Base-by-base conservation (phyloP, 805 yeast species). In the Saccharomycopsis sp. region DNA sequence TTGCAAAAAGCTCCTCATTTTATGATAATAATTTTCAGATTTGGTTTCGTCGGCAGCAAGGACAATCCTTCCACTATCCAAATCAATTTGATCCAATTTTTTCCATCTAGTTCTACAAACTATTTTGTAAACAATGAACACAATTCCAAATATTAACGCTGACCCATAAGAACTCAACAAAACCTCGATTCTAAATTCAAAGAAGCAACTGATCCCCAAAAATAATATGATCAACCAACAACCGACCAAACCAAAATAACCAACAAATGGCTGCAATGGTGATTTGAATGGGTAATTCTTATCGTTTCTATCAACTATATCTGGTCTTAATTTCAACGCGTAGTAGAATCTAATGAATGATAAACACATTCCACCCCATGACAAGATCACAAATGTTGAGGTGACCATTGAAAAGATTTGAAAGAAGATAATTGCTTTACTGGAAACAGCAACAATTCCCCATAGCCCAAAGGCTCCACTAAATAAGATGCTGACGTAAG, bases 31-130 rank as follows among this genome's bases (percentile, higher is more conserved):
- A n/a, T n/a, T n/a, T n/a, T n/a, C n/a, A n/a, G n/a, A n/a, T n/a
- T n/a, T n/a, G n/a, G n/a, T n/a, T n/a, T n/a, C n/a, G n/a, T n/a
- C n/a, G n/a, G n/a, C n/a, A n/a, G n/a, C n/a, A n/a, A n/a, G n/a
- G n/a, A n/a, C n/a, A n/a, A n/a, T 70, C 54, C 95, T 68, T 2
- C 95, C 95, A 0, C 86, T 74, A 59, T 87, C 95, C 56, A 83
- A 71, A 60, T 87, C 95, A 48, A 86, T 59, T 35, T 84, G 80
- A 53, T 83, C 88, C 39, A 85, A 63, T 40, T 85, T 71, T 41
- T 77, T 85, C 9, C 80, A 64, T 51, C 76, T 71, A 1, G 89
- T 78, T 11, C 85, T 75, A 47, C 77, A 72, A 13, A 78, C 55
- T 0, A 77, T 29, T 55, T 77, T 79, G 62, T 82, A 80, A 1